phyloP scores from a whole-genome alignment of 2,329 filamentous ascomycete genomes.

The Sclerotiophoma versabilis region DNA sequence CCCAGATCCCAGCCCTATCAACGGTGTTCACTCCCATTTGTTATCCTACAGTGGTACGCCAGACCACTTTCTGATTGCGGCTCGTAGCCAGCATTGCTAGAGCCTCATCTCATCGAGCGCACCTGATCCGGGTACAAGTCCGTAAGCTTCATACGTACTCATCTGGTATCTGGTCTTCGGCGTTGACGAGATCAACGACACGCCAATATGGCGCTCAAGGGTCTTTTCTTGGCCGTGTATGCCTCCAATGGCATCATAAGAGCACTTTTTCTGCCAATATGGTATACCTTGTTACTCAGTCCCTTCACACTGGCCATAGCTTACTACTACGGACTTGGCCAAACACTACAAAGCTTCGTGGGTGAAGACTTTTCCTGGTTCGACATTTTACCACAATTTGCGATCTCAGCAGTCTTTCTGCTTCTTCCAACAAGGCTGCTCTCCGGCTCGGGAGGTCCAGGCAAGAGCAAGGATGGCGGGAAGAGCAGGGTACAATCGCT shows the following conservation, averaged over 20 bases:
- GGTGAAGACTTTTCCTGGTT: constrained; percentile 35
- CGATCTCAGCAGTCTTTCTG: constrained; percentile 35
- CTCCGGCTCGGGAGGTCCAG: constrained; percentile 26
- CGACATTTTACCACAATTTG: constrained; percentile 41
- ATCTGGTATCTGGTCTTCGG: constrained; percentile 5
- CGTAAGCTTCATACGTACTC: background rate
- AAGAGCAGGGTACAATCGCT: constrained; percentile 55
- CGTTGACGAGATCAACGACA: constrained; percentile 9
- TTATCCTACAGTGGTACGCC: constrained; percentile 6
- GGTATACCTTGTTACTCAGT: constrained; percentile 39
- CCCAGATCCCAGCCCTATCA: constrained; percentile 10
- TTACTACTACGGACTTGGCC: constrained; percentile 34
- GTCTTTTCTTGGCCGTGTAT: constrained; percentile 44
- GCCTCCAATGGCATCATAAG: constrained; percentile 44
- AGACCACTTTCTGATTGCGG: constrained; percentile 8
- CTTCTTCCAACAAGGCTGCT: constrained; percentile 42
- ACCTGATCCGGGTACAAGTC: constrained; percentile 9
- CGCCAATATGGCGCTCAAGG: constrained; percentile 41
- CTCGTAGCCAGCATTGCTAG: constrained; percentile 6
- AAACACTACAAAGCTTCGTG: constrained; percentile 25
- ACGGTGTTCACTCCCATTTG: constrained; percentile 7
- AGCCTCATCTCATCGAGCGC: constrained; percentile 10
- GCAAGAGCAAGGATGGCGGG: constrained; percentile 34
- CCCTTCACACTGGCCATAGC: constrained; percentile 37
- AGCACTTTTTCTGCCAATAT: constrained; percentile 43